phyloP scores from a whole-genome alignment of 2,329 filamentous ascomycete genomes.

The Calonectria hongkongensis region DNA sequence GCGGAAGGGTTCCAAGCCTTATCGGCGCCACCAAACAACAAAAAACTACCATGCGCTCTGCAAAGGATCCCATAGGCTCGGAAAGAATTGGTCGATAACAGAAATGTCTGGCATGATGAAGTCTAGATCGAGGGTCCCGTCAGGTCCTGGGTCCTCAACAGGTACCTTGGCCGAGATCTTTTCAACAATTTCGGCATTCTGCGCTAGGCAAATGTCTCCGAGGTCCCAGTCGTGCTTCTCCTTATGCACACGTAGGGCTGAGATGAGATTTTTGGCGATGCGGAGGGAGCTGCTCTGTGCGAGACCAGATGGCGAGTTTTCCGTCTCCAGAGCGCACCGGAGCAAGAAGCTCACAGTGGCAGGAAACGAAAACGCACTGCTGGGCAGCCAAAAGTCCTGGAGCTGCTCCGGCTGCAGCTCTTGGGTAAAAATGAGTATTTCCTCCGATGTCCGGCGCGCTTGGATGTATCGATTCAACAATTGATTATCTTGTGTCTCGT shows the following conservation, averaged over 20 bases:
- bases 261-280: slow-evolving; percentile 66
- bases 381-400: slow-evolving; percentile 70
- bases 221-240: slow-evolving; percentile 68
- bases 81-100: slow-evolving; percentile 60
- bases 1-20: slow-evolving; percentile 29
- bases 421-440: slow-evolving; percentile 68
- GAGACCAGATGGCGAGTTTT: slow-evolving; percentile 59
- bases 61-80: slow-evolving; percentile 61
- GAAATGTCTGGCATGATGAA: slow-evolving; percentile 58
- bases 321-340: slow-evolving; percentile 67
- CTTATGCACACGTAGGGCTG: slow-evolving; percentile 62
- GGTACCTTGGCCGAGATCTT: slow-evolving; percentile 60
- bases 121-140: slow-evolving; percentile 48
- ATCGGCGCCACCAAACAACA: slow-evolving; percentile 9
- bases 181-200: slow-evolving; percentile 68
- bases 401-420: slow-evolving; percentile 66
- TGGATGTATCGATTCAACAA: slow-evolving; percentile 61
- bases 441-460: slow-evolving; percentile 67
- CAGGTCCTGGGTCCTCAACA: slow-evolving; percentile 46
- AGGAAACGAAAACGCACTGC: slow-evolving; percentile 68
- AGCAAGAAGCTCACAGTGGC: slow-evolving; percentile 70
- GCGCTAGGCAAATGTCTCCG: slow-evolving; percentile 68
- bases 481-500: slow-evolving; percentile 46
- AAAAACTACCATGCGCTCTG: slow-evolving; percentile 57
- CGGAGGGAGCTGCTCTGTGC: slow-evolving; percentile 62